Evolutionary conservation across 192 early-diverging fungal species (phyloP).

Genomic region (Phycomyces blakesleeanus): DNA sequence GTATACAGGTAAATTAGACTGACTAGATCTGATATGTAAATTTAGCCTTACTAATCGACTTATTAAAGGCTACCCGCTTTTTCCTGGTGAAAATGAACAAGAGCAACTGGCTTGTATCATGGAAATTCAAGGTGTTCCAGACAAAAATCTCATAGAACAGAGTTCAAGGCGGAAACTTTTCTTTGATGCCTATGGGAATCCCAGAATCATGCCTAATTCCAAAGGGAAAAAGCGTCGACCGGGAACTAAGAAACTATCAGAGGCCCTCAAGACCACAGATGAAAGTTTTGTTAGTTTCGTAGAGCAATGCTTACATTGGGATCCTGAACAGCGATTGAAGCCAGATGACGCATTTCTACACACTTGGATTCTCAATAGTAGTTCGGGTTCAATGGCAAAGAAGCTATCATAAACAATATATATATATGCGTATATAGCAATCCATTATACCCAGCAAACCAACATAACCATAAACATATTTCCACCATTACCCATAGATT

Average conservation of each 20-base stretch:
- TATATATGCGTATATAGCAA: too few relatives aligned
- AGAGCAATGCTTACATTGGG: slow-evolving; percentile 81
- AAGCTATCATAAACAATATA: too few relatives aligned
- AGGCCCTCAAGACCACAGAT: slow-evolving; percentile 75
- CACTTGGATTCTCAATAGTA: slow-evolving; percentile 57
- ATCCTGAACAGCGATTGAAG: slow-evolving; percentile 82
- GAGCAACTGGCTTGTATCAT: slow-evolving; percentile 96
- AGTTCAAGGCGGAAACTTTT: slow-evolving; percentile 84
- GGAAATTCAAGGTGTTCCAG: slow-evolving; percentile 89
- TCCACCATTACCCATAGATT: too few relatives aligned
- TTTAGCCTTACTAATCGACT: neutral
- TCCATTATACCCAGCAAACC: too few relatives aligned
- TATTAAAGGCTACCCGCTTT: slow-evolving; percentile 81
- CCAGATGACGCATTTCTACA: slow-evolving; percentile 84
- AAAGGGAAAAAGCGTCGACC: slow-evolving; percentile 89
- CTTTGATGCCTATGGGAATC: slow-evolving; percentile 64
- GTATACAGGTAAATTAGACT: slow-evolving; percentile 51
- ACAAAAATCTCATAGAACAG: slow-evolving; percentile 67
- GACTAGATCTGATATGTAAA: too few relatives aligned
- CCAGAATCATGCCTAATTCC: slow-evolving; percentile 67
- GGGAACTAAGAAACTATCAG: slow-evolving; percentile 70
- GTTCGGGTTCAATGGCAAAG: too few relatives aligned
- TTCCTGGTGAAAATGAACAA: slow-evolving; percentile 97
- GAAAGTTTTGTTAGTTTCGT: slow-evolving; percentile 86
- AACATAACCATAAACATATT: too few relatives aligned